phyloP scores from a whole-genome alignment of 2,329 filamentous ascomycete species.

The Clonostachys sp. region DNA sequence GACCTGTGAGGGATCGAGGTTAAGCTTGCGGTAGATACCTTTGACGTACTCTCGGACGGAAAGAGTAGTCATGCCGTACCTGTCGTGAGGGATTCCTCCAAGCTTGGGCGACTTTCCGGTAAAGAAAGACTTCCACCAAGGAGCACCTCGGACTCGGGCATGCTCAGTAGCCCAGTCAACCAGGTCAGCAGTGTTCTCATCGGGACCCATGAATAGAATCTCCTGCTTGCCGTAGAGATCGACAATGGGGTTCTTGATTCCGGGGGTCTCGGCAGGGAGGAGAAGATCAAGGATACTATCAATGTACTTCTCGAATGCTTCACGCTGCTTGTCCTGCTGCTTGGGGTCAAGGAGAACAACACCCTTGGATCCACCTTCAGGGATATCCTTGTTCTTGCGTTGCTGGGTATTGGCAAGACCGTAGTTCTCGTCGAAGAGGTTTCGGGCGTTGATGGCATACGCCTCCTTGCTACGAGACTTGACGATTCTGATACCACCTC shows the following conservation, averaged over 20 bases:
- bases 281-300: conserved; percentile 96
- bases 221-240: conserved; percentile 93
- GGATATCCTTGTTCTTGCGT: conserved; percentile 99
- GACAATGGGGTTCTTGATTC: conserved; percentile 98
- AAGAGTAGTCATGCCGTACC: conserved; percentile 95
- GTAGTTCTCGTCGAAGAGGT: conserved; percentile 98
- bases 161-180: conserved; percentile 99
- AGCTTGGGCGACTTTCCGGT: conserved; percentile 96
- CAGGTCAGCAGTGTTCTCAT: conserved; percentile 96
- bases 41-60: conserved; percentile 95
- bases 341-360: conserved; percentile 91
- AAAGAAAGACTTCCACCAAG: conserved; percentile 99
- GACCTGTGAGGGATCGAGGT: conserved; percentile 79
- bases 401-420: conserved; percentile 97
- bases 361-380: conserved; percentile 96
- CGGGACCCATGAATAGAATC: conserved; percentile 97
- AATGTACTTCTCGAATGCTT: conserved; percentile 99
- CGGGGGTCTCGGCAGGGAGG: conserved; percentile 81
- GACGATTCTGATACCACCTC: conserved; percentile 96
- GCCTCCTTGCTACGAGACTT: conserved; percentile 96
- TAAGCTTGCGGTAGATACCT: conserved; percentile 94
- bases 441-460: conserved; percentile 93
- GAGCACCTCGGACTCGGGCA: conserved; percentile 78
- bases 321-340: conserved; percentile 86
- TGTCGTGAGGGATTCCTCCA: conserved; percentile 93